Evolutionary conservation across 1,284 basidiomycete genomes (phyloP).

Genomic region (Pyrrhoderma lamaoense): DNA sequence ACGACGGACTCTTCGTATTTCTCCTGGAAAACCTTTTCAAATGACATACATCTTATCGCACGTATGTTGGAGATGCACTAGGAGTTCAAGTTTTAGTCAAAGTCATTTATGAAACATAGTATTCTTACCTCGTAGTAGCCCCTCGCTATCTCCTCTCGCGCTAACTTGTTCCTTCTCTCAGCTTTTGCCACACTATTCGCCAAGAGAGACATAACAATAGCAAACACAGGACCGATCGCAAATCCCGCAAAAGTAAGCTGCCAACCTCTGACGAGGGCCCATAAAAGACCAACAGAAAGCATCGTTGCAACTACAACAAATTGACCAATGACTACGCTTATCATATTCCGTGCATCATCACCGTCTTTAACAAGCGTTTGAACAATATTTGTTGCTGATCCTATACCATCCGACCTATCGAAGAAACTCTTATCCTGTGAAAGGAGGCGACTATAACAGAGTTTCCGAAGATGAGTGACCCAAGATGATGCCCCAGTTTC

Average conservation of each 20-base stretch:
- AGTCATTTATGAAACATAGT: constrained; percentile 24
- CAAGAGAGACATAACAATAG: constrained; percentile 66
- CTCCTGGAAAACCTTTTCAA: constrained; percentile 66
- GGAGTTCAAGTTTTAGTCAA: constrained; percentile 1
- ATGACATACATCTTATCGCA: constrained; percentile 85
- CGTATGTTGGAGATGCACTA: constrained; percentile 82
- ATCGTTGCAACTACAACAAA: constrained; percentile 70
- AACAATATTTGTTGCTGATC: constrained; percentile 52
- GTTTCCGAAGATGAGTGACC: constrained; percentile 62
- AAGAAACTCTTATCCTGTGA: constrained; percentile 90
- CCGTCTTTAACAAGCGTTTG: constrained; percentile 85
- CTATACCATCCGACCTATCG: constrained; percentile 59
- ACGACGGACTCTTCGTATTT: constrained; percentile 62
- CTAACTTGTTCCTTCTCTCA: constrained; percentile 77
- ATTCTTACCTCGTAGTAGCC: constrained; percentile 72
- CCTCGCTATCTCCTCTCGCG: constrained; percentile 78
- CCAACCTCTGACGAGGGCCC: constrained; percentile 89
- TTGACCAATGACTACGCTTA: constrained; percentile 73
- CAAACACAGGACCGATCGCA: constrained; percentile 82
- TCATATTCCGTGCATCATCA: constrained; percentile 79
- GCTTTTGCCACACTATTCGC: constrained; percentile 60
- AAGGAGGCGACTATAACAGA: constrained; percentile 57
- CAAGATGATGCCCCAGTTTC: constrained; percentile 71
- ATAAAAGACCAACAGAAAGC: constrained; percentile 76
- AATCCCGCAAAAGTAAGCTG: constrained; percentile 89